Conservation (phyloP, 768 basidiomycete species). For the Lactarius psammicola region DNA sequence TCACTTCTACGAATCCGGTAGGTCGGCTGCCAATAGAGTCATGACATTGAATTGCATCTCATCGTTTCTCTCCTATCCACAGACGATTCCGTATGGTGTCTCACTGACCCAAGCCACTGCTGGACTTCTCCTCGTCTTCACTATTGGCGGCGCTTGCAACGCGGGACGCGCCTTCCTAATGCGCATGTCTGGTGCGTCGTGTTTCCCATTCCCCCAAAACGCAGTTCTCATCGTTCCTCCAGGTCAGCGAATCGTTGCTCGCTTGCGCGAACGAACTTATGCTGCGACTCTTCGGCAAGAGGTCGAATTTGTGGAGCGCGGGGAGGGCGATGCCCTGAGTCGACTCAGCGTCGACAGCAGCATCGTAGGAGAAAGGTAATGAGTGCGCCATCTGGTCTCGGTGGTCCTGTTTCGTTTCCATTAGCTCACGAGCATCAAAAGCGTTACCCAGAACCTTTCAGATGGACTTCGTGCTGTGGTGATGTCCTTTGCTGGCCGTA, state of each 20-base stretch:
- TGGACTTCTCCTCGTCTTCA: constrained; percentile 71
- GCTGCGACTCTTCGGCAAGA: constrained; percentile 83
- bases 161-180: constrained; percentile 81
- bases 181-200: constrained; percentile 70
- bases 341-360: constrained; percentile 87
- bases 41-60: neutral
- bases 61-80: neutral
- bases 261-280: constrained; percentile 80
- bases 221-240: constrained; percentile 25
- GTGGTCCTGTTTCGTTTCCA: neutral
- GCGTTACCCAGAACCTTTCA: constrained; percentile 76
- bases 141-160: constrained; percentile 84
- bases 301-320: constrained; percentile 88
- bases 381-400: neutral
- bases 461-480: constrained; percentile 82
- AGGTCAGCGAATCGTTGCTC: constrained; percentile 88
- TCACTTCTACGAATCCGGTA: constrained; percentile 71
- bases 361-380: constrained; percentile 90
- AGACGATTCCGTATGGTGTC: constrained; percentile 69
- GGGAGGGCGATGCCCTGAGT: constrained; percentile 92
- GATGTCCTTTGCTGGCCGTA: constrained; percentile 92
- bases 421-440: constrained; percentile 31
- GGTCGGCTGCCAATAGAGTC: too few species aligned
- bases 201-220: neutral
- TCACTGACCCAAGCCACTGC: constrained; percentile 79